A percentile compares a stretch with the other conserved stretches of the same genome.
These are phyloP conservation scores for Verticillium albo-atrum DNA, from an alignment of 2,329 filamentous ascomycete species.

Conservation along the genomic window DNA sequence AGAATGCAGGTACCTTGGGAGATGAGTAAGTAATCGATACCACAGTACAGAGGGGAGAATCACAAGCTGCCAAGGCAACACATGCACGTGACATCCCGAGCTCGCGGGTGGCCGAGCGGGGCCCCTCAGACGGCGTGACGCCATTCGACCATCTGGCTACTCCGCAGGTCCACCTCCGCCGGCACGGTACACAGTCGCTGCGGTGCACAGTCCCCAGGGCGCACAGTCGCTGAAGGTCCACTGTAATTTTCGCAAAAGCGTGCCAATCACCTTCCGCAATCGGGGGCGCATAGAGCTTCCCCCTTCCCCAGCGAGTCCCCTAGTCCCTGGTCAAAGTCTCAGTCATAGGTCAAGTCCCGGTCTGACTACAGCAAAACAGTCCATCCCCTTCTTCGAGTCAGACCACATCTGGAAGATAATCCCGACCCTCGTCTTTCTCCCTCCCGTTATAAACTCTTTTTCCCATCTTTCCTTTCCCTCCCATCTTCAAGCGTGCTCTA, in stretches of 20 bases:
- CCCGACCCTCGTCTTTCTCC: background rate
- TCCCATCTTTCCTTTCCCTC: background rate
- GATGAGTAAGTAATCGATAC: too few relatives aligned
- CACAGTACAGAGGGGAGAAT: background rate
- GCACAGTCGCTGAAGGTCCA: background rate
- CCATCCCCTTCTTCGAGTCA: background rate
- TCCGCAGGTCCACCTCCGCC: background rate
- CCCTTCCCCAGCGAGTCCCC: too few relatives aligned
- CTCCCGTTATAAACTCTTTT: background rate
- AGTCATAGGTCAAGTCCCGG: too few relatives aligned
- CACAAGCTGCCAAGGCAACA: background rate
- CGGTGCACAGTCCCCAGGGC: background rate
- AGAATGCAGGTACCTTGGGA: background rate
- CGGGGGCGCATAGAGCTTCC: background rate
- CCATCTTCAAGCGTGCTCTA: background rate
- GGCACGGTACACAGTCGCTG: too few relatives aligned
- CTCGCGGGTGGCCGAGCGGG: background rate
- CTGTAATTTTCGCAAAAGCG: conserved; percentile 1
- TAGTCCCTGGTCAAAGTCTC: too few relatives aligned
- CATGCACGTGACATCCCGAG: background rate
- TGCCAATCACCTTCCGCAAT: conserved; percentile 1
- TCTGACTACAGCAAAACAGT: background rate
- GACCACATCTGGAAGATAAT: background rate
- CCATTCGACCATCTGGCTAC: background rate
- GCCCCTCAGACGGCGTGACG: background rate